Conservation (phyloP, 163 green algal genomes). For the Scenedesmus sp. region DNA sequence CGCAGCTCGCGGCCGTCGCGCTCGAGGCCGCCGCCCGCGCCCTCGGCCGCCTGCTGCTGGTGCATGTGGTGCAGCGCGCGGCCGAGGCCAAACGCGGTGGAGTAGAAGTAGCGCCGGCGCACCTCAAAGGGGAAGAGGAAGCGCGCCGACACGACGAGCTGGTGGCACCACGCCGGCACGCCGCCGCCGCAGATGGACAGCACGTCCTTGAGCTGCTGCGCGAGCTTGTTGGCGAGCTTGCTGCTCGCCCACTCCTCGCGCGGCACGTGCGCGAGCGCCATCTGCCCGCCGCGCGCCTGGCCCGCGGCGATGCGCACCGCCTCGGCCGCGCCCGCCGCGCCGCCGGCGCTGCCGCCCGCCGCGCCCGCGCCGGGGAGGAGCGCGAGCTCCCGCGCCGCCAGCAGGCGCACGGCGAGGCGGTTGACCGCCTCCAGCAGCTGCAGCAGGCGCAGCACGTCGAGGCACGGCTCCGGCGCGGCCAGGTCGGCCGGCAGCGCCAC, state of each 20-base stretch:
- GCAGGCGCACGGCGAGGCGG: conserved; percentile 40
- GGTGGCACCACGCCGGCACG: conserved; percentile 83
- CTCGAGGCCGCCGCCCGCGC: conserved; percentile 48
- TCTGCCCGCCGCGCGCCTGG: conserved; percentile 29
- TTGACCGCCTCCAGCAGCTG: conserved; percentile 78
- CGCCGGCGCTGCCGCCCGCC: conserved; percentile 13
- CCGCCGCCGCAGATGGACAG: conserved; percentile 85
- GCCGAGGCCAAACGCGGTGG: conserved; percentile 86
- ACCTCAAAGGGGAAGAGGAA: conserved; percentile 96
- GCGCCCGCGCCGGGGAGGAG: conserved; percentile 28
- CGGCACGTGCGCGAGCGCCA: conserved; percentile 49
- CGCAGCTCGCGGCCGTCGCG: conserved; percentile 72
- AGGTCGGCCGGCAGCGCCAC: conserved; percentile 51
- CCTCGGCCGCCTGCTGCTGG: conserved; percentile 76
- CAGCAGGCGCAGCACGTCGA: conserved; percentile 75
- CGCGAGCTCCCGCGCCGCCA: conserved; percentile 38
- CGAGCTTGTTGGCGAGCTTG: conserved; percentile 92
- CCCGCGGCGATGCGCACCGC: conserved; percentile 40
- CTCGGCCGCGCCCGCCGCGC: conserved; percentile 3
- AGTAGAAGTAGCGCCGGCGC: conserved; percentile 89
- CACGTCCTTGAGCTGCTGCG: conserved; percentile 94
- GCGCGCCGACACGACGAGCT: conserved; percentile 69
- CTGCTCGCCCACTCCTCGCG: conserved; percentile 81
- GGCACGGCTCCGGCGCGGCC: conserved; percentile 40
- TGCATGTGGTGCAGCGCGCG: conserved; percentile 92